Evolutionary conservation across 1,284 basidiomycete genomes (phyloP), one percentile per base, ranked within the genome.

Genomic region (Trichosporon inkin): DNA sequence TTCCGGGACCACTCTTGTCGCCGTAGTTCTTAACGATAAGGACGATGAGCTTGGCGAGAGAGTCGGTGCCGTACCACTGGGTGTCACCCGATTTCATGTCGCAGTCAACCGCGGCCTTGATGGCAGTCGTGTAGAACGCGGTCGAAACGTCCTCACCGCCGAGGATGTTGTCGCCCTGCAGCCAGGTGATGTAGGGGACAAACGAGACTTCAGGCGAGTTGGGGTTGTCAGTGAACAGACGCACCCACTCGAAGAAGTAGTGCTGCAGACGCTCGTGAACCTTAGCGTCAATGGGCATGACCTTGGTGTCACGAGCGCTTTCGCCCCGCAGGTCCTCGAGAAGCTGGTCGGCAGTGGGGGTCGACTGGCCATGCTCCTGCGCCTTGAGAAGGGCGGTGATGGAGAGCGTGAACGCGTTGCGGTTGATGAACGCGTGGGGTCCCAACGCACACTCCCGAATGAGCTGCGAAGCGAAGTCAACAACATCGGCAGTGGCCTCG

Each of bases 1-100:
- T 55, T 88, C 74, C 71, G 0, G 75, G 89, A 76, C 98, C 95
- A 22, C 92, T 93, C 70, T 75, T 75, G 68, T 76, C 74, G 36
- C 72, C 73, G 68, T 99, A 95, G 76, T 99, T 98, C 81, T 99
- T 99, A 85, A 99, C 94, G 81, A 99, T 96, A 75, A 97, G 91
- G 51, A 94, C 90, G 65, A 99, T 92, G 67, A 99, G 82, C 68
- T 92, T 87, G 51, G 94, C 92, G 81, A 98, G 88, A 10, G 96
- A 92, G 78, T 99, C 96, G 67, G 98, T 83, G 16, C 92, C 91
- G 74, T 92, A 90, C 17, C 89, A 85, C 53, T 85, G 86, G 62
- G 92, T 88, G 53, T 89, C 90, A 24, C 85, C 81, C 32, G 88
- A 84, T 79, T 94, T 93, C 75, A 88, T 84, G 80, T 97, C 98